These are phyloP conservation scores for Colletotrichum chlorophyti DNA, from an alignment of 2,329 filamentous ascomycete genomes.

Conservation along the genomic window DNA sequence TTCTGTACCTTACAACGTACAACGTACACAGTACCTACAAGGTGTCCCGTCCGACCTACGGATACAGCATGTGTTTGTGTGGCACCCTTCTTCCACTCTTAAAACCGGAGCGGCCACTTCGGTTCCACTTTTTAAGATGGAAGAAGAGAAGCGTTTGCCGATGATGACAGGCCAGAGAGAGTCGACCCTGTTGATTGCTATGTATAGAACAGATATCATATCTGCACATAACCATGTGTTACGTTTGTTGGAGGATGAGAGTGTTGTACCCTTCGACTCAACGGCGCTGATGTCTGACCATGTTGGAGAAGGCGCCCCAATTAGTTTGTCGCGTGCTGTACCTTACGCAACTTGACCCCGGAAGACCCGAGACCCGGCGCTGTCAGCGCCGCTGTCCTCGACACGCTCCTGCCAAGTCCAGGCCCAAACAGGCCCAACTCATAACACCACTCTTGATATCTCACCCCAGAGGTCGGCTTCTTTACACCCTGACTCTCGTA, in stretches of 20 bases:
- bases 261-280: too few species aligned
- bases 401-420: too few species aligned
- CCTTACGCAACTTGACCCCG: too few species aligned
- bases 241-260: too few species aligned
- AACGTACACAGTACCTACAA: not conserved
- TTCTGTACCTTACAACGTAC: too few species aligned
- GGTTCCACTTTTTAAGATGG: constrained; percentile 30
- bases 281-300: too few species aligned
- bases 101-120: constrained; percentile 29
- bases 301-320: too few species aligned
- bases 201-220: not conserved
- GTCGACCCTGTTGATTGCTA: not conserved
- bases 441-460: not conserved
- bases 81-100: constrained; percentile 23
- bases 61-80: not conserved
- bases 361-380: too few species aligned
- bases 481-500: not conserved
- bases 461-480: not conserved
- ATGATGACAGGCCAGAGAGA: constrained; percentile 12
- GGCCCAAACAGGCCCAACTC: too few species aligned
- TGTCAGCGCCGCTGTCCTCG: too few species aligned
- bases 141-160: constrained; percentile 30
- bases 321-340: too few species aligned
- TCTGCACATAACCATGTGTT: not conserved
- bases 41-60: constrained; percentile 15